Evolutionary conservation across 768 basidiomycete genomes (phyloP), one percentile per base, ranked within the genome.

Genomic region (Austroboletus festivus): DNA sequence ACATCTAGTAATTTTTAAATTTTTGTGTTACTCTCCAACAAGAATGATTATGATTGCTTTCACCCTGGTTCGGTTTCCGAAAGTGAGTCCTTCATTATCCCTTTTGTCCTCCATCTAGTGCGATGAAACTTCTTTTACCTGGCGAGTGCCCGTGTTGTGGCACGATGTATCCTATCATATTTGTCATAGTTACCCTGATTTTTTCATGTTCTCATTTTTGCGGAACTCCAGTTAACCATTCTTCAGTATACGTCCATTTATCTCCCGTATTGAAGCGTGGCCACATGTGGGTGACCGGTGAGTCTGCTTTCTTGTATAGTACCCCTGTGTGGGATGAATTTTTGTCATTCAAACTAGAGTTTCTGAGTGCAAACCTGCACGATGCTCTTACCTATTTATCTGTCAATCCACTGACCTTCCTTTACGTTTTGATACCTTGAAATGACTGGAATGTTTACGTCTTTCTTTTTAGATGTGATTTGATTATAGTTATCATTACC

Each of bases 131-230:
- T 62, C 61, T 68, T 54, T 63, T 65, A 67, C 61, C 19, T 58
- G 72, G 66, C 70, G 78, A 82, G 82, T 69, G 72, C 73, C 71
- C 66, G 64, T 65, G 30, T 71, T 59, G 62, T 72, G 73, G 66
- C 62, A 68, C 80, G 54, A 75, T 81, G 85, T 73, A 65, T 65
- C 64, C 64, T 74, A 77, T 65, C 64, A 64, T 74, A 77, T 73
- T 78, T 85, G 87, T 89, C 87, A 89, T 89, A 88, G 87, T 89
- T 89, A 89, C 87, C 84, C 87, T 89, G 87, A 89, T 79, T 19
- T 75, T 72, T 78, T 77, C 69, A 15, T 24, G 0, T 58, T 51
- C 24, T 33, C 31, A 8, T 30, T 7, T 45, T 30, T 37, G 33
- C 12, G 30, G 12, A 28, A 21, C 19, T 20, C 5, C 38, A 16